Percentiles rank a stretch among this genome's conserved stretches.
Evolutionary conservation across 108 stramenopile species (phyloP).

Genomic region (Tribonema minus): DNA sequence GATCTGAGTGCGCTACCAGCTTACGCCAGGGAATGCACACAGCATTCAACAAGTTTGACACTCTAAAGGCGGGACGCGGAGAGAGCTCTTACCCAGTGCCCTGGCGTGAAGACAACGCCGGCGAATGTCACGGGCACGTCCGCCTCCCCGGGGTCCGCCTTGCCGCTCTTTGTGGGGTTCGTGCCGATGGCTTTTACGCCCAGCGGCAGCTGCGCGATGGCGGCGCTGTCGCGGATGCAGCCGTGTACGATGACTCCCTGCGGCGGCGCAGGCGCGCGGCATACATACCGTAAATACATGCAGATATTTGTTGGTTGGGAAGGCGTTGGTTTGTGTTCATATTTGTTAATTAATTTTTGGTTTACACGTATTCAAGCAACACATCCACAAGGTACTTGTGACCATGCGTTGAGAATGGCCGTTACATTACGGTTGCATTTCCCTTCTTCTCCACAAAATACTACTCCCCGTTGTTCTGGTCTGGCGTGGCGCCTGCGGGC

Average conservation of each 20-base stretch:
- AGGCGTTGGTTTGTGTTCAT: conserved; percentile 56
- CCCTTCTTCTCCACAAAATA: too few species aligned
- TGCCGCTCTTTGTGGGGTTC: conserved; percentile 34
- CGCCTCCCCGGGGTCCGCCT: conserved; percentile 21
- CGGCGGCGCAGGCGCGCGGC: too few species aligned
- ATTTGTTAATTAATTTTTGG: conserved; percentile 60
- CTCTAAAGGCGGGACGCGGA: too few species aligned
- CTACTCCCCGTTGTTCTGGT: too few species aligned
- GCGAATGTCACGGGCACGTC: conserved; percentile 27
- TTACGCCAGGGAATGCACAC: too few species aligned
- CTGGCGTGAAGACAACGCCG: conserved; percentile 17
- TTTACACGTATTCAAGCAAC: conserved; percentile 56
- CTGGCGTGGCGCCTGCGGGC: too few species aligned
- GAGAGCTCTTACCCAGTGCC: background rate
- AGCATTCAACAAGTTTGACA: too few species aligned
- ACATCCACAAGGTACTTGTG: too few species aligned
- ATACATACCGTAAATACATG: too few species aligned
- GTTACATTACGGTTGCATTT: too few species aligned
- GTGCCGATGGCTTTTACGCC: conserved; percentile 37
- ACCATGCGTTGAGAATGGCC: too few species aligned
- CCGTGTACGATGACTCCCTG: conserved; percentile 46
- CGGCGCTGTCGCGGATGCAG: conserved; percentile 27
- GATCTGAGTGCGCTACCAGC: too few species aligned
- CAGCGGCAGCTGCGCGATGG: conserved; percentile 10
- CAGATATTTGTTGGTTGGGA: conserved; percentile 60